Conservation (phyloP, 179 eudicot species). For the Amaranthus tricolor region DNA sequence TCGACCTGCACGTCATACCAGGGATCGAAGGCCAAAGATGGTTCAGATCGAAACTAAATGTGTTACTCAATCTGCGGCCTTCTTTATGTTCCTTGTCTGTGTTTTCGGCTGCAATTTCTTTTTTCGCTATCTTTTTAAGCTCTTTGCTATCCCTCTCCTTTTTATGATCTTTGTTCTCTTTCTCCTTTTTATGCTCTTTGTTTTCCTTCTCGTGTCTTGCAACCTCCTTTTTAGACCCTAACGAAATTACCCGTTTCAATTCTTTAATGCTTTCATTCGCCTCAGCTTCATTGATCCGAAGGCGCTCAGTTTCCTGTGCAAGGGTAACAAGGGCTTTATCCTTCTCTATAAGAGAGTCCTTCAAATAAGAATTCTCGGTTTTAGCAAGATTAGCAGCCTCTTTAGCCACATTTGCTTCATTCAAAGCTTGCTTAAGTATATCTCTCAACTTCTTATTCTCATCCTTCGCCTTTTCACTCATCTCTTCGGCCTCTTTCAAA, state of each 20-base stretch:
- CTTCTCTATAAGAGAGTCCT: slow-evolving; percentile 55
- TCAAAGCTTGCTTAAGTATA: slow-evolving; percentile 77
- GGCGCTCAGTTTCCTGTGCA: slow-evolving; percentile 63
- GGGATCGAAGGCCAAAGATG: slow-evolving; percentile 34
- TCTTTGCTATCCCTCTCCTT: slow-evolving; percentile 35
- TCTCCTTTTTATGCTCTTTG: slow-evolving; percentile 26
- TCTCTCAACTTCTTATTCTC: slow-evolving; percentile 69
- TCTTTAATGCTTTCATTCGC: slow-evolving; percentile 57
- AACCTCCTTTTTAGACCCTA: slow-evolving; percentile 38
- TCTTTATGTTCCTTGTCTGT: slow-evolving; percentile 26
- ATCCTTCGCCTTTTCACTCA: slow-evolving; percentile 45
- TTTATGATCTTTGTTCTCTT: slow-evolving; percentile 28
- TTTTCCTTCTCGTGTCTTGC: slow-evolving; percentile 31
- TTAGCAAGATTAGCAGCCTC: slow-evolving; percentile 74
- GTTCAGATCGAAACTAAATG: slow-evolving; percentile 42
- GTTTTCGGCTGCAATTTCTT: slow-evolving; percentile 25
- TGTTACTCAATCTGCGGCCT: slow-evolving; percentile 13
- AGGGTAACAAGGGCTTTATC: slow-evolving; percentile 55
- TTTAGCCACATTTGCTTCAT: slow-evolving; percentile 75
- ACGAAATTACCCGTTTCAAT: slow-evolving; percentile 39
- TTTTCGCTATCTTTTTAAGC: slow-evolving; percentile 34
- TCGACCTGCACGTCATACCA: slow-evolving; percentile 24
- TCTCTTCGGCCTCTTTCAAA: slow-evolving; percentile 35
- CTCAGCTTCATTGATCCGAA: slow-evolving; percentile 51
- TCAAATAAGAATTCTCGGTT: slow-evolving; percentile 60